Evolutionary conservation across 768 basidiomycete genomes (phyloP), one percentile per base, ranked within the genome.

Genomic region (Hypsizygus marmoreus): DNA sequence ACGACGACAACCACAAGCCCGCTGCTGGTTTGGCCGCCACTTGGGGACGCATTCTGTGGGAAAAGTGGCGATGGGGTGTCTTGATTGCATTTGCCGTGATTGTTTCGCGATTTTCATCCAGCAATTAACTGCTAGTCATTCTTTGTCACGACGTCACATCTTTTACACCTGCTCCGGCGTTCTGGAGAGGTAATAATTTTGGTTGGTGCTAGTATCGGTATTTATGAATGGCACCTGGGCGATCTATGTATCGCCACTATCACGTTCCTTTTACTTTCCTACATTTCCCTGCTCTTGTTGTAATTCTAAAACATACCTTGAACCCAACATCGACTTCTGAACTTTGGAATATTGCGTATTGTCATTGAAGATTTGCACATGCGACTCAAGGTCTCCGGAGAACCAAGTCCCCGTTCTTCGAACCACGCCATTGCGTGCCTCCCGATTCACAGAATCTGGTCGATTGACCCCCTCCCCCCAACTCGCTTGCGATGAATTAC

Each of bases 41-140:
- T 2, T 82, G 82, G 80, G 76, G 84, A 38, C 75, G 80, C 49
- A 64, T 90, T 24, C 59, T 91, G 8, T 87, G 81, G 80, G 87
- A 91, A 62, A 90, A 90, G 60, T 92, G 89, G 89, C 73, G 87
- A 49, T 86, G 88, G 80, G 90, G 88, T 16, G 75, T 86, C 12
- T 61, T 92, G 49, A 84, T 91, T 45, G 86, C 82, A 5, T 64
- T 92, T 35, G 89, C 89, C 0, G 82, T 91, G 16, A 65, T 91
- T 40, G 80, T 92, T 9, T 90, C 88, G 24, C 77, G 86, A 52
- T 73, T 91, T 53, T 86, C 88, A 20, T 79, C 86, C 22, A 70
- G 67, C 49, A 57, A 64, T 43, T 70, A 55, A 66, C 17, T 3
- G n/a, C 29, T 12, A 29, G 2, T 30, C 23, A 25, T n/a, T n/a